Evolutionary conservation across 257 asterid species (phyloP).

Genomic region (Scutellaria minor): DNA sequence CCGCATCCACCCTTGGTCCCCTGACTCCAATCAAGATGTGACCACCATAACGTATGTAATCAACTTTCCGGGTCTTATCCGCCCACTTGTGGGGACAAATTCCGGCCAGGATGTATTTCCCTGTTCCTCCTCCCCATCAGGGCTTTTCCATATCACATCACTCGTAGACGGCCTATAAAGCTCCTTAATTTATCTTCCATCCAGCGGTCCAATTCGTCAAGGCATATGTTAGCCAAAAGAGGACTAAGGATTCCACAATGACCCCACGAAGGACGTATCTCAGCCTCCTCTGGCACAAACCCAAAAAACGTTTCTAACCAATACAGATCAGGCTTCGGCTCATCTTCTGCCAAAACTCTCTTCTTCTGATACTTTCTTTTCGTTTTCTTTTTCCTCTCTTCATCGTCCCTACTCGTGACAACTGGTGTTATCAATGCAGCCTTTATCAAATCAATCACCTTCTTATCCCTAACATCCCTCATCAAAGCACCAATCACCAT

Average conservation of each 20-base stretch:
- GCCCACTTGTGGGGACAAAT: conserved; percentile 96
- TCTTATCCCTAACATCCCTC: conserved; percentile 97
- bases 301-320: conserved; percentile 93
- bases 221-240: conserved; percentile 84
- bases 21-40: conserved; percentile 92
- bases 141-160: conserved; percentile 92
- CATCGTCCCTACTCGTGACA: conserved; percentile 63
- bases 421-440: conserved; percentile 84
- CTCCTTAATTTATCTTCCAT: conserved; percentile 87
- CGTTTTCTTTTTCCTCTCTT: conserved; percentile 77
- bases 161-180: conserved; percentile 78
- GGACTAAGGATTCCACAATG: conserved; percentile 97
- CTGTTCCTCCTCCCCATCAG: conserved; percentile 82
- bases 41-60: conserved; percentile 90
- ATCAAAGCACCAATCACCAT: conserved; percentile 81
- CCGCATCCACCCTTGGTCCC: conserved; percentile 98
- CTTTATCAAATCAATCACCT: conserved; percentile 86
- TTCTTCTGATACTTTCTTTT: conserved; percentile 93
- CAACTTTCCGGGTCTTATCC: conserved; percentile 91
- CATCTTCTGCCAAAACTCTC: conserved; percentile 90
- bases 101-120: conserved; percentile 99
- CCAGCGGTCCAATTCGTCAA: conserved; percentile 92
- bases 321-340: conserved; percentile 97
- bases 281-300: conserved; percentile 97
- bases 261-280: conserved; percentile 87